phyloP scores from a whole-genome alignment of 805 yeast species.

The Pichia gijzeniarum region DNA sequence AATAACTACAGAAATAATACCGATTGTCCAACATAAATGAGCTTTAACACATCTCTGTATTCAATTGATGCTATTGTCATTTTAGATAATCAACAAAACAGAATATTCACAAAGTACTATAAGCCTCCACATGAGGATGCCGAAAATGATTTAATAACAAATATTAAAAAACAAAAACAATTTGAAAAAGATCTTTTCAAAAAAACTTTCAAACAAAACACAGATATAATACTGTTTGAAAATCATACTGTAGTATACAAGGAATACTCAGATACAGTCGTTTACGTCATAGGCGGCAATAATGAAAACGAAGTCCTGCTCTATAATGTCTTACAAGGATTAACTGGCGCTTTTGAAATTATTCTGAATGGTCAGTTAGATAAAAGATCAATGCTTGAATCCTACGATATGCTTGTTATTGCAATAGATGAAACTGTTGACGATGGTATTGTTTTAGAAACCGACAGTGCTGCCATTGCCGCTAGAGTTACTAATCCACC shows the following conservation, averaged over 20 bases:
- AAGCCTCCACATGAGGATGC: slow-evolving; percentile 48
- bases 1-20: too few relatives aligned
- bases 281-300: slow-evolving; percentile 65
- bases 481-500: slow-evolving; percentile 90
- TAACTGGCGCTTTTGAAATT: slow-evolving; percentile 75
- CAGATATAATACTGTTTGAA: slow-evolving; percentile 77
- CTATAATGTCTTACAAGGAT: slow-evolving; percentile 67
- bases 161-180: slow-evolving; percentile 54
- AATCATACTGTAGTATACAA: slow-evolving; percentile 79
- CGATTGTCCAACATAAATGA: too few relatives aligned
- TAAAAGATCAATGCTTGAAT: slow-evolving; percentile 68
- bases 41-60: slow-evolving; percentile 50
- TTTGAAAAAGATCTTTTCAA: slow-evolving; percentile 69
- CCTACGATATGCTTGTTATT: slow-evolving; percentile 78
- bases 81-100: slow-evolving; percentile 72
- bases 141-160: slow-evolving; percentile 27
- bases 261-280: slow-evolving; percentile 67
- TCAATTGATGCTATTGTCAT: slow-evolving; percentile 75
- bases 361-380: slow-evolving; percentile 68
- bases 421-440: slow-evolving; percentile 91
- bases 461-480: slow-evolving; percentile 80
- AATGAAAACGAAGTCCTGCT: slow-evolving; percentile 84
- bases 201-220: slow-evolving; percentile 75
- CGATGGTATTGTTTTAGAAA: slow-evolving; percentile 87
- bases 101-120: slow-evolving; percentile 84